Evolutionary conservation across 106 monocot genomes (phyloP), one percentile per base, ranked within the genome.

Genomic region (Narthecium ossifragum): DNA sequence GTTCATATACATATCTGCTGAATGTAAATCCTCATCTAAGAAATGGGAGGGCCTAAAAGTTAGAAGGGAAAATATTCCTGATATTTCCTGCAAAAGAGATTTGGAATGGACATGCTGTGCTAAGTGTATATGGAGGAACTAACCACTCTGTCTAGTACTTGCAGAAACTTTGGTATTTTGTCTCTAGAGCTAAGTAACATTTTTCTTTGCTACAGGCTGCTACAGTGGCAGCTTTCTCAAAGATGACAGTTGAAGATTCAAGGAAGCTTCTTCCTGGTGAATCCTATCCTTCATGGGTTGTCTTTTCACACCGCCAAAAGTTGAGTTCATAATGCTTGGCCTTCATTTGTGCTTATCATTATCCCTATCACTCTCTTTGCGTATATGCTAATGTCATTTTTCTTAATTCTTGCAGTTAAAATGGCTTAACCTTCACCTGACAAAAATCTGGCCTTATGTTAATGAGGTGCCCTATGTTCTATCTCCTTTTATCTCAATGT

Each of bases 361-460:
- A 13, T 5, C 27, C 23, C 11, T 24, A 18, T 8, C 0, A 15
- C 2, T 34, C 21, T n/a, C 14, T 51, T 64, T 58, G 14, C 20
- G 24, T 24, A 12, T 52, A 12, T 57, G 43, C 40, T 80, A 63
- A 77, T 41, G 6, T 34, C 15, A 10, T 17, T 67, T 34, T 51
- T 51, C 2, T 84, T 52, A 20, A 30, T 51, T 70, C 48, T 60
- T 86, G 28, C 94, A 96, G 94, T 51, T 96, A 55, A 75, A 83
- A 30, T 96, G 94, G 94, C 86, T 96, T 46, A 96, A 96, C 67
- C 61, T 31, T 51, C 55, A 90, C 18, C 60, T 96, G 31, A 82
- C 60, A 40, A 86, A 96, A 73, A 83, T 96, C n/a, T 96, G 94
- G 94, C 94, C 94, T 71, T 96, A 70, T 76, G 80, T 96, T 37